Conservation (phyloP, 139 green algal genomes). For the Desmodesmus armatus region DNA sequence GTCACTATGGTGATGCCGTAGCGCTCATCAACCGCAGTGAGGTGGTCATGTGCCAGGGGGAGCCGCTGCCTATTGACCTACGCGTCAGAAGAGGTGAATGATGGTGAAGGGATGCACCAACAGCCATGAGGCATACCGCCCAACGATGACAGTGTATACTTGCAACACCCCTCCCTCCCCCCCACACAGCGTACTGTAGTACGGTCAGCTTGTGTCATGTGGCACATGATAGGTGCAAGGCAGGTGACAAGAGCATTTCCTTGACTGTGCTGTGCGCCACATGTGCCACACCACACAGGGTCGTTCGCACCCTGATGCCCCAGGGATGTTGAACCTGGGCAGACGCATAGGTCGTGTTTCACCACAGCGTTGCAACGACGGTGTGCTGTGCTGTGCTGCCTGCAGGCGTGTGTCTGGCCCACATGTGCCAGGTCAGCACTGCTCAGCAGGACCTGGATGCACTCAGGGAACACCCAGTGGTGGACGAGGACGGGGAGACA, state of each 20-base stretch:
- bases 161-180: too few relatives aligned
- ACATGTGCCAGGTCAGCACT: neutral
- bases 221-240: too few relatives aligned
- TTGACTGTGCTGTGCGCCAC: too few relatives aligned
- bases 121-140: too few relatives aligned
- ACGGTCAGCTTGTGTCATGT: too few relatives aligned
- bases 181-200: too few relatives aligned
- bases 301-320: neutral
- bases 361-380: neutral
- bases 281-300: too few relatives aligned
- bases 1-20: constrained; percentile 50
- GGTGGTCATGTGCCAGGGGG: constrained; percentile 43
- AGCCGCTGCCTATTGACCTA: constrained; percentile 80
- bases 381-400: neutral
- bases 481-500: neutral
- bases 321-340: neutral
- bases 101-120: neutral
- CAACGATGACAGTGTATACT: too few relatives aligned
- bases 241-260: too few relatives aligned
- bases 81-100: constrained; percentile 52
- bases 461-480: constrained; percentile 17
- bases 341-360: neutral
- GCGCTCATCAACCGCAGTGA: constrained; percentile 64
- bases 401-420: neutral
- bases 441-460: neutral